Evolutionary conservation across 169 alveolate species (phyloP).

Genomic region (Plasmodium ovale): DNA sequence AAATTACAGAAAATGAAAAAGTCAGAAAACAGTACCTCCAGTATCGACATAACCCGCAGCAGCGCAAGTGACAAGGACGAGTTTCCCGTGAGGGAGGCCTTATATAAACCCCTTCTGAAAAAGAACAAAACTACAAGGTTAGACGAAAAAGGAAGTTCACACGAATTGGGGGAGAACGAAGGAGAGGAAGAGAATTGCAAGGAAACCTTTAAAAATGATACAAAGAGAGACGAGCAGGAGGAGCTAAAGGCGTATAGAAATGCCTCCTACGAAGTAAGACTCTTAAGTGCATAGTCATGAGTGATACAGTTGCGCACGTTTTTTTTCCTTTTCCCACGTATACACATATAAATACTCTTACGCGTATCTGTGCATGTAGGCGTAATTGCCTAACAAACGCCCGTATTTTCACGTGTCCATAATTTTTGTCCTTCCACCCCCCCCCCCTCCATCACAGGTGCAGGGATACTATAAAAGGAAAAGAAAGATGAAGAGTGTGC

Average conservation of each 20-base stretch:
- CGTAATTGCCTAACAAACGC: neutral
- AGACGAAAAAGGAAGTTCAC: neutral
- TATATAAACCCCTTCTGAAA: too few relatives aligned
- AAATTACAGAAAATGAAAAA: constrained; percentile 15
- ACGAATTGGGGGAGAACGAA: neutral
- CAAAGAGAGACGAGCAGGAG: neutral
- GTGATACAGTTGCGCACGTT: too few relatives aligned
- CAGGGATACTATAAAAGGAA: constrained; percentile 69
- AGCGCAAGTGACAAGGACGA: too few relatives aligned
- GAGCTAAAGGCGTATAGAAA: constrained; percentile 39
- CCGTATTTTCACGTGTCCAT: neutral
- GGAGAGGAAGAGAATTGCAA: neutral
- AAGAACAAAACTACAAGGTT: too few relatives aligned
- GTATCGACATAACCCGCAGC: too few relatives aligned
- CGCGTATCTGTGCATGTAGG: neutral
- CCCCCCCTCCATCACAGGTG: constrained; percentile 9
- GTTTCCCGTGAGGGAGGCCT: too few relatives aligned
- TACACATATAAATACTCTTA: neutral
- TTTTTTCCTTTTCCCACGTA: neutral
- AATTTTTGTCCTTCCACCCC: neutral
- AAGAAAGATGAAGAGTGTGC: constrained; percentile 28
- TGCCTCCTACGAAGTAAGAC: constrained; percentile 73
- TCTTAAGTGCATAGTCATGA: neutral
- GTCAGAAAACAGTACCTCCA: neutral
- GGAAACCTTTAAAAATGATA: neutral